Evolutionary conservation across 1,284 basidiomycete genomes (phyloP).

Genomic region (Tilletia caries): DNA sequence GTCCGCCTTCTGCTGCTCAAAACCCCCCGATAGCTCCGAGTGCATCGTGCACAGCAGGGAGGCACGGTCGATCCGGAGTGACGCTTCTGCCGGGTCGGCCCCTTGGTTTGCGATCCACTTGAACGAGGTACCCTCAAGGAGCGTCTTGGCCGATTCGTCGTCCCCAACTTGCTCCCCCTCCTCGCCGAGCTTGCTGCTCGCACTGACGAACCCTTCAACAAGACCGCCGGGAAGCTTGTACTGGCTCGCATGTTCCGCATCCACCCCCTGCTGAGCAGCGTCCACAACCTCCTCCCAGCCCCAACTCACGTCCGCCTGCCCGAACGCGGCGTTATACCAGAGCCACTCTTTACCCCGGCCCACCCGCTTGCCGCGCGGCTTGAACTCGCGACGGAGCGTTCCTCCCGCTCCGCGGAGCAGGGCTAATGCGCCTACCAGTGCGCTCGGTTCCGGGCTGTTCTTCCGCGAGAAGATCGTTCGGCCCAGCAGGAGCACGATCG

Average conservation of each 20-base stretch:
- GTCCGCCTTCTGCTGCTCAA: no score
- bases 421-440: not conserved
- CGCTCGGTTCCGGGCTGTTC: not conserved
- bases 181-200: not conserved
- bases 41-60: no score
- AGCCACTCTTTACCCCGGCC: not conserved
- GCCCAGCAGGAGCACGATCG: not conserved
- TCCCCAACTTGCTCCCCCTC: not conserved
- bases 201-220: not conserved
- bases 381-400: not conserved
- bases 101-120: no score
- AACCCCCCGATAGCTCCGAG: no score
- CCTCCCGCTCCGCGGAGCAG: not conserved
- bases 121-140: not conserved
- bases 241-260: not conserved
- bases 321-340: not conserved
- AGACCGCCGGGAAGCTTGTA: conserved; percentile 6
- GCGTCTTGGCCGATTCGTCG: not conserved
- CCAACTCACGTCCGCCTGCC: not conserved
- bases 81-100: no score
- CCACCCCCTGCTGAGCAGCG: not conserved
- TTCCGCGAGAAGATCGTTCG: not conserved
- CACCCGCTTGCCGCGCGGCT: not conserved
- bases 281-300: not conserved
- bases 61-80: no score